Evolutionary conservation across 495 filamentous ascomycete species (phyloP), one percentile per base, ranked within the genome.

Genomic region (Podospora pseudocomata): DNA sequence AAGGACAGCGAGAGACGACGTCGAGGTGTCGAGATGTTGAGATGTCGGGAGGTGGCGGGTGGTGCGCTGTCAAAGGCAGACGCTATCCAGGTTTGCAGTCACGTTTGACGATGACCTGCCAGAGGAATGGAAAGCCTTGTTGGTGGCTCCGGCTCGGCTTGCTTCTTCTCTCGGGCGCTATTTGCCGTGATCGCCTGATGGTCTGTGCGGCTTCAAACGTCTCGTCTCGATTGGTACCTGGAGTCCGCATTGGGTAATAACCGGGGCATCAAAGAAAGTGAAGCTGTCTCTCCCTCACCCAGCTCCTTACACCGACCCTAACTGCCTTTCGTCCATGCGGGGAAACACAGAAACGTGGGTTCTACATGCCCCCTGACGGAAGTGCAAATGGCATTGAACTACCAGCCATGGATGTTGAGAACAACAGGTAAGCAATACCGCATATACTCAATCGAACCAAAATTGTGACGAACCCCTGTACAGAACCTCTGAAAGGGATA

Each of bases 41-140:
- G 23, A 2, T 23, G 23, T 1, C 5, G 55, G 55, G 55, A 2
- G n/a, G n/a, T 64, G 55, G 55, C 23, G 39, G 44, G 32, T 65
- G 26, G 65, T 58, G 55, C 55, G 55, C 55, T 58, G 55, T 58
- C n/a, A 26, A 19, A 19, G n/a, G 13, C 55, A 26, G 5, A 20
- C 55, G 19, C 23, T 58, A 65, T 65, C 67, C 62, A 56, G 65
- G 65, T 69, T 66, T 61, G 68, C 68, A 61, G 69, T 73, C 65
- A 65, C 39, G 63, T 63, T 60, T 32, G 63, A 44, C 53, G 63
- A 68, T 19, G 66, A 16, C 58, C 65, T 64, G 56, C 67, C 64
- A 68, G 72, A 72, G 64, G 65, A 70, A 72, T 62, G 65, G 68
- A 73, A 76, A 72, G 71, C 70, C 68, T 72, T 75, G 72, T 69